These are phyloP conservation scores for Cercophora newfieldiana DNA, from an alignment of 495 filamentous ascomycete genomes.

Conservation along the genomic window DNA sequence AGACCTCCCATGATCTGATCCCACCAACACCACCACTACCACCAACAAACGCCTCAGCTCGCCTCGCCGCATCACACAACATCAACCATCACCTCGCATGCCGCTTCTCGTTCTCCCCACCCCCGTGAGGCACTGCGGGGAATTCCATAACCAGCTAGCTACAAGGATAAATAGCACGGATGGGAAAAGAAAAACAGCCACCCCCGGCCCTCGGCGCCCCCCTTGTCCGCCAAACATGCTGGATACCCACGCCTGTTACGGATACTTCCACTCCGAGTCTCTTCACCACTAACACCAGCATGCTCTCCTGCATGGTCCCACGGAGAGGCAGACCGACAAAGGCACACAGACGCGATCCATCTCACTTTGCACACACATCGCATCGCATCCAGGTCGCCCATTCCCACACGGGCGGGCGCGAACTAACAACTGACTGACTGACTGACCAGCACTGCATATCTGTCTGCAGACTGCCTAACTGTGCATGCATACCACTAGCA, in stretches of 20 bases:
- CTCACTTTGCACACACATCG: no score
- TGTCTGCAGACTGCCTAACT: background rate
- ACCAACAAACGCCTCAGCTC: background rate
- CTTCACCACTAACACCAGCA: background rate
- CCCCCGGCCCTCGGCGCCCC: background rate
- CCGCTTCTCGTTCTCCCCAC: background rate
- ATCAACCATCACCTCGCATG: background rate
- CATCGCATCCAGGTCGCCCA: no score
- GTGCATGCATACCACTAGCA: background rate
- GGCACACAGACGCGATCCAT: background rate
- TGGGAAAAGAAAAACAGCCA: background rate
- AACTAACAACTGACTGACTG: background rate
- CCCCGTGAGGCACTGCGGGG: background rate
- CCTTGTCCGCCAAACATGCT: background rate
- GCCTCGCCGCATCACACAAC: background rate
- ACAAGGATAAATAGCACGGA: no score
- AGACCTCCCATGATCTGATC: background rate
- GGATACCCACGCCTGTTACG: background rate
- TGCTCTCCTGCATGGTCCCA: background rate
- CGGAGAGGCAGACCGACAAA: background rate
- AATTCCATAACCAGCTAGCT: background rate
- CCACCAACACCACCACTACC: no score
- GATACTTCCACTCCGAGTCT: background rate
- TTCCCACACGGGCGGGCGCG: no score
- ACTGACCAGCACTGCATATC: background rate